These are phyloP conservation scores for Penicillium samsonianum DNA, from an alignment of 495 filamentous ascomycete species.

Conservation along the genomic window DNA sequence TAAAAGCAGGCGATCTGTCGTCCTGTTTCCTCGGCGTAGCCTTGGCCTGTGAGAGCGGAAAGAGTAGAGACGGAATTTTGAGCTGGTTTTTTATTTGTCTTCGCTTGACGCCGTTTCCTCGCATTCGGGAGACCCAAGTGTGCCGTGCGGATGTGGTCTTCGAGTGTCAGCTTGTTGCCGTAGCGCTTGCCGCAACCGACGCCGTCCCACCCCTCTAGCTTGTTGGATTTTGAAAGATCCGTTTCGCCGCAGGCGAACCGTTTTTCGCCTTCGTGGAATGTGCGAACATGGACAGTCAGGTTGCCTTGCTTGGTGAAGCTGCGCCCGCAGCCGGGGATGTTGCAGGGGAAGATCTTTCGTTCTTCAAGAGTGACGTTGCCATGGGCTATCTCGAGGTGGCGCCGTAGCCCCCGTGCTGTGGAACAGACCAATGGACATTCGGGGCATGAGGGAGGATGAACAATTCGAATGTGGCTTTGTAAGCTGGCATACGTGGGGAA, in stretches of 20 bases:
- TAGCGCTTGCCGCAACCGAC: slow-evolving; percentile 71
- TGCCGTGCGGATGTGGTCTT: slow-evolving; percentile 75
- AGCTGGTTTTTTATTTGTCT: slow-evolving; percentile 30
- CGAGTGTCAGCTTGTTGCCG: slow-evolving; percentile 68
- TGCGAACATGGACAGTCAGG: slow-evolving; percentile 73
- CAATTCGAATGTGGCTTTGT: slow-evolving; percentile 66
- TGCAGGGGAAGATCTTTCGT: slow-evolving; percentile 64
- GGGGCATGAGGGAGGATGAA: slow-evolving; percentile 73
- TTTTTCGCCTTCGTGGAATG: slow-evolving; percentile 66
- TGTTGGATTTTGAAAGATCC: slow-evolving; percentile 58
- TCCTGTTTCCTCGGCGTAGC: slow-evolving; percentile 54
- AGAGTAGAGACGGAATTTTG: slow-evolving; percentile 35
- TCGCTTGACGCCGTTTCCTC: slow-evolving; percentile 44
- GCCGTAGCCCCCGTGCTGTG: slow-evolving; percentile 60
- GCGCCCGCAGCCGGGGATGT: slow-evolving; percentile 62
- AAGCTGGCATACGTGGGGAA: slow-evolving; percentile 73
- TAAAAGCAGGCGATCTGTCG: slow-evolving; percentile 59
- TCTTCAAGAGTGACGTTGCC: slow-evolving; percentile 60
- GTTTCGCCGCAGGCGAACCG: slow-evolving; percentile 73
- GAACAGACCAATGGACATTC: slow-evolving; percentile 68
- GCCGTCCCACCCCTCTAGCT: slow-evolving; percentile 63
- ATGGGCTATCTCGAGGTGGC: slow-evolving; percentile 71
- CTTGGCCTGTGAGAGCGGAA: slow-evolving; percentile 59
- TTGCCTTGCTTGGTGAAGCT: slow-evolving; percentile 78
- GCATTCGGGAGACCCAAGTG: slow-evolving; percentile 62